These are phyloP conservation scores for Eragrostis curvula DNA, from an alignment of 176 grass and related monocot species.

Conservation along the genomic window DNA sequence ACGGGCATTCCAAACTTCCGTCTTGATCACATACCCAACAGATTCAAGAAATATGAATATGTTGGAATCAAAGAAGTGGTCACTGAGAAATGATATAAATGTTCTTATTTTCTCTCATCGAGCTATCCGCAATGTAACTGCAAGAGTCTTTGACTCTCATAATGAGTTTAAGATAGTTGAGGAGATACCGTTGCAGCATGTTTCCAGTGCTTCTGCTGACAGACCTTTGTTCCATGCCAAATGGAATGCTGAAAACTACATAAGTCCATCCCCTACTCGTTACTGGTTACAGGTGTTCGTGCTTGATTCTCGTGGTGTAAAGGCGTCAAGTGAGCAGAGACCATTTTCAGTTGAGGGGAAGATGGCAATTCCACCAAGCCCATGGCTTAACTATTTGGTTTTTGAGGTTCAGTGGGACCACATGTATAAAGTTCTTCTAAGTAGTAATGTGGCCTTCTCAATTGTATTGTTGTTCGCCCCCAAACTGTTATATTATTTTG, in stretches of 20 bases:
- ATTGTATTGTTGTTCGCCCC: conserved; percentile 49
- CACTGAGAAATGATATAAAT: conserved; percentile 86
- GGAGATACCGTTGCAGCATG: conserved; percentile 70
- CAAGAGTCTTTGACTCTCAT: conserved; percentile 81
- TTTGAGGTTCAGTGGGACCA: conserved; percentile 84
- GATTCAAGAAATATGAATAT: conserved; percentile 91
- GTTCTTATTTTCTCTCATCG: conserved; percentile 79
- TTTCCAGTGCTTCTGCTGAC: conserved; percentile 35
- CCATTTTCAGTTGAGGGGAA: conserved; percentile 84
- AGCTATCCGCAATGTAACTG: conserved; percentile 68
- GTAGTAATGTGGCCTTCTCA: conserved; percentile 67
- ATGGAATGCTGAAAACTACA: conserved; percentile 94
- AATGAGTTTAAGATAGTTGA: conserved; percentile 77
- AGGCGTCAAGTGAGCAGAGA: conserved; percentile 53
- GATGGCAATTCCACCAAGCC: conserved; percentile 30
- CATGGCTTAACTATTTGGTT: conserved; percentile 61
- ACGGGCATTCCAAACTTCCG: conserved; percentile 49
- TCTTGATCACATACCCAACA: conserved; percentile 80
- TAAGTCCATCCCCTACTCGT: conserved; percentile 62
- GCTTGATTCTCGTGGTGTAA: conserved; percentile 60
- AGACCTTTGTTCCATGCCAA: conserved; percentile 76
- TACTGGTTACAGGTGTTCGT: conserved; percentile 80
- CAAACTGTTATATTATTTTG: conserved; percentile 57
- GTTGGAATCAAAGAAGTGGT: conserved; percentile 42
- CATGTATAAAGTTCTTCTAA: conserved; percentile 71